These are phyloP conservation scores for Penicillium tannophilum DNA, from an alignment of 495 filamentous ascomycete species.

Conservation along the genomic window DNA sequence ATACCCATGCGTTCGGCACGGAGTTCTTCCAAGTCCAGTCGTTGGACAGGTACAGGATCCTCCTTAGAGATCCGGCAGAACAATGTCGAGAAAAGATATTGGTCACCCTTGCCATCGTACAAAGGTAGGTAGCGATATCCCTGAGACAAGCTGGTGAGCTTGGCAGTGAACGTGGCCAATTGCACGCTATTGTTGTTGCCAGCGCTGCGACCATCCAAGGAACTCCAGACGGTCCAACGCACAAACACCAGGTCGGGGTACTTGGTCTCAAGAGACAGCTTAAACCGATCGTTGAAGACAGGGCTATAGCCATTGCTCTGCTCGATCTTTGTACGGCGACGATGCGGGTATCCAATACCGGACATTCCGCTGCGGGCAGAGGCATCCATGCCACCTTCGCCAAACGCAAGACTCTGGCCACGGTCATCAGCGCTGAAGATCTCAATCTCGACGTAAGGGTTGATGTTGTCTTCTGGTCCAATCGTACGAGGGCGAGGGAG, in stretches of 20 bases:
- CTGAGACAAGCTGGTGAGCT: constrained; percentile 83
- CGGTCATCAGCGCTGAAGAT: constrained; percentile 94
- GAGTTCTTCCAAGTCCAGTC: constrained; percentile 49
- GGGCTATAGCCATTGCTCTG: constrained; percentile 92
- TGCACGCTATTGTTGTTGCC: constrained; percentile 64
- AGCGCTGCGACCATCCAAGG: constrained; percentile 64
- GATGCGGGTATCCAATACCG: constrained; percentile 74
- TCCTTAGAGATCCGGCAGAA: constrained; percentile 83
- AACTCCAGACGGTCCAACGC: constrained; percentile 87
- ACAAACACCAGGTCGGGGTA: constrained; percentile 94
- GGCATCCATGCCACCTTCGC: constrained; percentile 70
- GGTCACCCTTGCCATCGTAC: constrained; percentile 84
- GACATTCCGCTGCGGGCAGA: constrained; percentile 69
- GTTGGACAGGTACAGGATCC: constrained; percentile 52
- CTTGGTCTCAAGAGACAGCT: constrained; percentile 79
- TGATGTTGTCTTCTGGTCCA: constrained; percentile 70
- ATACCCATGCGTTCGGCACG: constrained; percentile 52
- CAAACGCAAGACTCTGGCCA: constrained; percentile 59
- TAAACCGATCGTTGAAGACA: constrained; percentile 73
- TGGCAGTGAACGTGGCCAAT: constrained; percentile 87
- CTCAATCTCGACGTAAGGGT: constrained; percentile 93
- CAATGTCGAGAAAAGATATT: constrained; percentile 90
- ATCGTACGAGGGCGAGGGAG: constrained; percentile 79
- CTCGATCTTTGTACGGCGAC: constrained; percentile 74
- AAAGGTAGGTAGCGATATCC: constrained; percentile 97